Conservation (phyloP, 352 stramenopile genomes). For the Pseudoperonospora humuli region DNA sequence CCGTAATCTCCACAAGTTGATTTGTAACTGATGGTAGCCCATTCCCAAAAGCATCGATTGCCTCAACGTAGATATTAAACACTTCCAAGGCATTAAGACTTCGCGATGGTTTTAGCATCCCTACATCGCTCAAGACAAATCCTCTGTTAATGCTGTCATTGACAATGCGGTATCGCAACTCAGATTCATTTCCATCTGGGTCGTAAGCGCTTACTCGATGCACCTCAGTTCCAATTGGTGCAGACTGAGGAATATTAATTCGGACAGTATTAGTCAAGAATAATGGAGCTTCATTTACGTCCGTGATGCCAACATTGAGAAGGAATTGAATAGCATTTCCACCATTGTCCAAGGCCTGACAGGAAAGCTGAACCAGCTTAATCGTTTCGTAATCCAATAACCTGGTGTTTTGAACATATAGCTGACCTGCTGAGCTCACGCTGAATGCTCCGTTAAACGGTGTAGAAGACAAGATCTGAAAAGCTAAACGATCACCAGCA, state of each 20-base stretch:
- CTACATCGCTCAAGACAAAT: conserved; percentile 3
- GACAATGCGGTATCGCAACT: conserved; percentile 14
- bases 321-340: conserved; percentile 8
- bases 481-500: conserved; percentile 4
- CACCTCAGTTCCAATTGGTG: conserved; percentile 1
- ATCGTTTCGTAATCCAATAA: conserved; percentile 17
- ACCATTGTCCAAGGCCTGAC: conserved; percentile 10
- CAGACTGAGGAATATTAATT: conserved; percentile 14
- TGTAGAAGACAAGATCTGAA: conserved; percentile 6
- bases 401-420: conserved; percentile 9
- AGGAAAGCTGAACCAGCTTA: conserved; percentile 6
- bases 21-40: conserved; percentile 10
- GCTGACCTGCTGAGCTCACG: conserved; percentile 5
- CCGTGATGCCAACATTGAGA: conserved; percentile 8
- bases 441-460: conserved; percentile 4
- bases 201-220: conserved; percentile 10
- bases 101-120: background rate
- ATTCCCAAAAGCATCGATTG: conserved; percentile 7
- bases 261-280: conserved; percentile 4
- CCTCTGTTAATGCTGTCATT: background rate
- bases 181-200: conserved; percentile 6
- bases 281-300: conserved; percentile 21
- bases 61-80: conserved; percentile 13
- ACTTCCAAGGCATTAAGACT: conserved; percentile 6
- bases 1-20: conserved; percentile 8